Conservation (phyloP, 371 early-diverging fungal genomes). For the Haplosporangium sp. region DNA sequence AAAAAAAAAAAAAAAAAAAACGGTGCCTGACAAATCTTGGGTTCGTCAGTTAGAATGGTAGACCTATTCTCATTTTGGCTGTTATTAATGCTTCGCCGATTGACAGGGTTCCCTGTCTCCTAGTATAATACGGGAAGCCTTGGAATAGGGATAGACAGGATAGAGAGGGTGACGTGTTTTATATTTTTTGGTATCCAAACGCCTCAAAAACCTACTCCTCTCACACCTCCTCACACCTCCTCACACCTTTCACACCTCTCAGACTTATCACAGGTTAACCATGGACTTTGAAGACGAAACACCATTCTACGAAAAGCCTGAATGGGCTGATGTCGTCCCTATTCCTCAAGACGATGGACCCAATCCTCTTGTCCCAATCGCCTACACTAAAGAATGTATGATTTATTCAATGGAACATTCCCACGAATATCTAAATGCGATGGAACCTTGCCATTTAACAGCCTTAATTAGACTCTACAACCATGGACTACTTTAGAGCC, state of each 20-base stretch:
- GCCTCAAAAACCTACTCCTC: too few species aligned
- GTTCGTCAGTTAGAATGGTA: too few species aligned
- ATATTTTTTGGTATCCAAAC: background rate
- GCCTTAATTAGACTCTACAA: constrained; percentile 68
- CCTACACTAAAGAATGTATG: constrained; percentile 86
- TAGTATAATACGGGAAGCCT: too few species aligned
- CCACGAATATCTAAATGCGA: background rate
- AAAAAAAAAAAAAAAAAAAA: too few species aligned
- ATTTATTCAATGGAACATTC: constrained; percentile 11
- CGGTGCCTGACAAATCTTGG: too few species aligned
- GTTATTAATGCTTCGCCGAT: too few species aligned
- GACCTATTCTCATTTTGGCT: too few species aligned
- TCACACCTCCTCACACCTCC: too few species aligned
- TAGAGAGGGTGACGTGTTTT: background rate
- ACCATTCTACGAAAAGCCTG: constrained; percentile 39
- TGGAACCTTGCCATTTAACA: background rate
- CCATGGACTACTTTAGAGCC: constrained; percentile 94
- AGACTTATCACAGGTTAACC: background rate
- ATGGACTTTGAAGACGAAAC: constrained; percentile 18
- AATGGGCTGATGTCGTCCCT: constrained; percentile 89
- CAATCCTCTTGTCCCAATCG: constrained; percentile 90
- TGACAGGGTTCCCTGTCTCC: too few species aligned
- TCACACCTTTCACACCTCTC: background rate
- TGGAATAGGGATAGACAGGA: too few species aligned
- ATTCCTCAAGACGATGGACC: constrained; percentile 91